Evolutionary conservation across 768 basidiomycete genomes (phyloP).

Genomic region (Psilocybe subaeruginosa): DNA sequence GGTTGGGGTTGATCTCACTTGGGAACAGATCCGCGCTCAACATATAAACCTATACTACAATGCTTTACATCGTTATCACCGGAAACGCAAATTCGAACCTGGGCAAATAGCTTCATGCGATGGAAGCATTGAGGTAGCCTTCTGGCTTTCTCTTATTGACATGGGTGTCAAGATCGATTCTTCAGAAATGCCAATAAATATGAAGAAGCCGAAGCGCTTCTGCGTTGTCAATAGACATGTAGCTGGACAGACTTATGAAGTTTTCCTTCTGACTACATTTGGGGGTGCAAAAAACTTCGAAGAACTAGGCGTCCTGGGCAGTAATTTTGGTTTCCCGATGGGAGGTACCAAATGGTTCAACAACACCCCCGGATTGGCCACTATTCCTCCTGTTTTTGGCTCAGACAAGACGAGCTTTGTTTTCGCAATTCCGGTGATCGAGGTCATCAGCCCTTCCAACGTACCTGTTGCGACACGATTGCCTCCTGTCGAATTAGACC

Average conservation of each 20-base stretch:
- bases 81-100: conserved; percentile 22
- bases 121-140: conserved; percentile 25
- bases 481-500: conserved; percentile 26
- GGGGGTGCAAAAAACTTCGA: conserved; percentile 26
- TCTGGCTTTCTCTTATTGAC: conserved; percentile 22
- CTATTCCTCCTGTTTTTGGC: conserved; percentile 30
- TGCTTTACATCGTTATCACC: conserved; percentile 6
- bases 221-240: conserved; percentile 39
- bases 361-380: conserved; percentile 27
- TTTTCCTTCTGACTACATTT: conserved; percentile 40
- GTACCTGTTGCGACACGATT: conserved; percentile 20
- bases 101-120: conserved; percentile 29
- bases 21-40: conserved; percentile 22
- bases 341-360: conserved; percentile 32
- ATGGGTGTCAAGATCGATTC: conserved; percentile 23
- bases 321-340: conserved; percentile 38
- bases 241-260: conserved; percentile 29
- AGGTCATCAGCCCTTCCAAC: conserved; percentile 17
- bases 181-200: conserved; percentile 16
- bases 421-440: conserved; percentile 33
- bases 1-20: conserved; percentile 5
- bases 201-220: conserved; percentile 24
- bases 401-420: conserved; percentile 27
- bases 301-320: conserved; percentile 28
- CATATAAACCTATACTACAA: conserved; percentile 6